Base-by-base conservation (phyloP, 495 filamentous ascomycete genomes). In the Friedmanniomyces endolithicus region DNA sequence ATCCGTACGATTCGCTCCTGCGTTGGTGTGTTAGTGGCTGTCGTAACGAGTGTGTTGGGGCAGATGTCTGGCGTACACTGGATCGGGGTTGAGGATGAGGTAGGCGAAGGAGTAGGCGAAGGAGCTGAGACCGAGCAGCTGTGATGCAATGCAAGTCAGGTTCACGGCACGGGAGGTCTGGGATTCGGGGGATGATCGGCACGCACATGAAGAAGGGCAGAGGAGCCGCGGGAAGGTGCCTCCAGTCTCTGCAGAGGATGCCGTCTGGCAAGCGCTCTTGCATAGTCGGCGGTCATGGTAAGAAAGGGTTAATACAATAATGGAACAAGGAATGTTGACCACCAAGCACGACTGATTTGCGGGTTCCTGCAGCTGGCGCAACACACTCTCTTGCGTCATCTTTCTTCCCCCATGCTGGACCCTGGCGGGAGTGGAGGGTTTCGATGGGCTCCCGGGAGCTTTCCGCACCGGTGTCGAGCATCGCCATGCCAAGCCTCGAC, bases 191-290 rank as follows among this genome's bases (percentile, higher is more conserved):
- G 31, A 37, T 9, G 40, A 29, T 14, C 54, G 31, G 52, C 48
- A 53, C 68, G n/a, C 71, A 85, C 74, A 70, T 95, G 88, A 44
- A 90, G 60, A 19, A 82, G 50, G 19, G 84, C 76, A 14, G 88
- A 92, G 48, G 85, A 44, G 46, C 77, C 78, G 57, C 80, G 72
- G 4, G 83, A 84, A 0, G 88, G 88, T 55, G 87, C 86, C 23
- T 74, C 33, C 11, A 88, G 63, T 43, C 85, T 73, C 65, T 92
- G 88, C 27, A 90, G 74, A 11, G 83, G 85, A 70, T 92, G 87
- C 48, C 63, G 64, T 17, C 43, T 35, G 9, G 55, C 41, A 29
- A 65, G 50, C 12, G 34, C 23, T 9, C 50, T 54, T 14, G 55
- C 61, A 14, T 47, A 39, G 41, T 53, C 56, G n/a, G 43, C 41